Conservation (phyloP, 164 flowering plant species). For the Annona cherimola region DNA sequence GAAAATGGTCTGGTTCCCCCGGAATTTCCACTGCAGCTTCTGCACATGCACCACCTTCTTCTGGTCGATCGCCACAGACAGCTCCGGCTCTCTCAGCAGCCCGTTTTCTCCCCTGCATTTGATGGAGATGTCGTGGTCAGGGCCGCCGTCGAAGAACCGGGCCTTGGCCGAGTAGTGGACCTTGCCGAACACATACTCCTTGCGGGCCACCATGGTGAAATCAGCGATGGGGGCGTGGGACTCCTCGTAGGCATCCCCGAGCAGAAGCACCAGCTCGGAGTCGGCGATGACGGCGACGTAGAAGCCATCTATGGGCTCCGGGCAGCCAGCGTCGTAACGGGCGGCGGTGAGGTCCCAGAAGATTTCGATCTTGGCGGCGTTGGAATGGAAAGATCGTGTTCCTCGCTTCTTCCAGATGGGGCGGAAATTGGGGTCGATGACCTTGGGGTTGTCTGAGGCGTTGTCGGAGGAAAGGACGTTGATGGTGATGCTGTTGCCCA, state of each 20-base stretch:
- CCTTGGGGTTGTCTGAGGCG: slow-evolving; percentile 26
- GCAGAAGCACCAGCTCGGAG: slow-evolving; percentile 43
- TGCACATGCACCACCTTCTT: slow-evolving; percentile 68
- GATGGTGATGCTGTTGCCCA: slow-evolving; percentile 48
- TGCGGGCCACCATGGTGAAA: slow-evolving; percentile 39
- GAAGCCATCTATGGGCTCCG: slow-evolving; percentile 67
- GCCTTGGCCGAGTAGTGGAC: slow-evolving; percentile 63
- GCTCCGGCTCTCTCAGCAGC: slow-evolving; percentile 41
- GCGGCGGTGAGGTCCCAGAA: slow-evolving; percentile 74
- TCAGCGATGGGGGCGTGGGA: slow-evolving; percentile 22
- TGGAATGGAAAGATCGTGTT: slow-evolving; percentile 32
- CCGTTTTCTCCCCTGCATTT: slow-evolving; percentile 54
- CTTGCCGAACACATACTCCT: slow-evolving; percentile 65
- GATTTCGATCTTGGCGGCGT: slow-evolving; percentile 38
- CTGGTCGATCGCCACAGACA: slow-evolving; percentile 65
- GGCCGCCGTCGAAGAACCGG: slow-evolving; percentile 52
- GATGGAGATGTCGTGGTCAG: slow-evolving; percentile 63
- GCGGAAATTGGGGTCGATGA: slow-evolving; percentile 43
- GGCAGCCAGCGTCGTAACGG: slow-evolving; percentile 41
- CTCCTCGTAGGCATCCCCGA: slow-evolving; percentile 60
- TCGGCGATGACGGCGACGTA: slow-evolving; percentile 48
- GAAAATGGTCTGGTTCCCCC: slow-evolving; percentile 73
- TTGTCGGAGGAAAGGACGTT: slow-evolving; percentile 31
- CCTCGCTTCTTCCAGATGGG: slow-evolving; percentile 65
- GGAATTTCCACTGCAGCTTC: slow-evolving; percentile 82